phyloP scores from a whole-genome alignment of 1,139 yeast species.

The Meyerozyma carpophila region DNA sequence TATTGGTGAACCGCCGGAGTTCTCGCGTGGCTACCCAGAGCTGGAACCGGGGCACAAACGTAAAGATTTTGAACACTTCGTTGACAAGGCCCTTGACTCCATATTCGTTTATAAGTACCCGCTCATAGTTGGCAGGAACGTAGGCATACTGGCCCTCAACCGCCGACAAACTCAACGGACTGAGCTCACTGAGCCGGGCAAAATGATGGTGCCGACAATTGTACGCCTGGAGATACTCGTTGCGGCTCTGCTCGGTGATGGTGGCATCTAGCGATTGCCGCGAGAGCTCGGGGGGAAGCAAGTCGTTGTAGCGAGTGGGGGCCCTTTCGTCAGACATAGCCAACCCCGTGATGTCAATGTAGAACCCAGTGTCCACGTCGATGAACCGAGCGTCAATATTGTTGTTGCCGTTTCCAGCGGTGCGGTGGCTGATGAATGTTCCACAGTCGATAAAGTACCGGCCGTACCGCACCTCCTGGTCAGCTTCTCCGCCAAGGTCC shows the following conservation, averaged over 20 bases:
- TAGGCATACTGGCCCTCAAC: conserved; percentile 32
- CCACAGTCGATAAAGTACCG: conserved; percentile 16
- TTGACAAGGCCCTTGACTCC: conserved; percentile 13
- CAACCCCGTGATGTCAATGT: conserved; percentile 17
- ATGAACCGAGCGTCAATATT: conserved; percentile 18
- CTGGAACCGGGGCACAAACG: conserved; percentile 18
- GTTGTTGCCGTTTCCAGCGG: conserved; percentile 13
- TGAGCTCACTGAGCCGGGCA: conserved; percentile 19
- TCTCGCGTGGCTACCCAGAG: conserved; percentile 23
- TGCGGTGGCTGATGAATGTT: conserved; percentile 12
- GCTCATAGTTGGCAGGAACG: conserved; percentile 25
- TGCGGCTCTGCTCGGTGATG: conserved; percentile 7
- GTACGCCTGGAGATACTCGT: conserved; percentile 8
- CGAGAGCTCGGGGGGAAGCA: conserved; percentile 4
- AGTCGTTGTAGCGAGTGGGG: conserved; percentile 9
- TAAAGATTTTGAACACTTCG: conserved; percentile 7
- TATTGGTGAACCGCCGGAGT: conserved; percentile 14
- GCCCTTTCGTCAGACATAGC: conserved; percentile 10
- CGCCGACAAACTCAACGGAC: conserved; percentile 25
- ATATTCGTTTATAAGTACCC: conserved; percentile 26
- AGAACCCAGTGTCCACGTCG: conserved; percentile 16
- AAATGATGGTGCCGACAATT: conserved; percentile 18
- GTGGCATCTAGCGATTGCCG: conserved; percentile 1
- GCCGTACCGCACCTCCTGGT: conserved; percentile 12
- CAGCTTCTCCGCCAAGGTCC: conserved; percentile 12